A percentile compares a stretch with the other conserved stretches of the same genome.
These are phyloP conservation scores for Lactarius sp. DNA, from an alignment of 768 basidiomycete species.

Conservation along the genomic window DNA sequence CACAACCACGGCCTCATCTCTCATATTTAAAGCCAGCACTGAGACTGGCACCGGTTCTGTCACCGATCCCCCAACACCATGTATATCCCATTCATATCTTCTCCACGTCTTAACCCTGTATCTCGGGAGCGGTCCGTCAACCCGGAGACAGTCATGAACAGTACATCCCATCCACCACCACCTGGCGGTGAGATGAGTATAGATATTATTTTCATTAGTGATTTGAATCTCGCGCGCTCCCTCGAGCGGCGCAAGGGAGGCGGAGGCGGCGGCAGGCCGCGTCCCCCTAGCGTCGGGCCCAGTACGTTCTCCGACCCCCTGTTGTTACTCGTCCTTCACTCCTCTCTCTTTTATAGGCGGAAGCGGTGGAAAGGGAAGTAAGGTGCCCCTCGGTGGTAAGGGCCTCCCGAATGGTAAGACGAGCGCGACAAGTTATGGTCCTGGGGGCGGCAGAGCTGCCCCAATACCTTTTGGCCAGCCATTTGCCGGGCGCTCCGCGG, in stretches of 20 bases:
- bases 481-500: slow-evolving; percentile 28
- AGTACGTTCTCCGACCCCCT: not conserved
- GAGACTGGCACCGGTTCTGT: not conserved
- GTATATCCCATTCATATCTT: slow-evolving; percentile 2
- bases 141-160: too few relatives aligned
- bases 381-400: not conserved
- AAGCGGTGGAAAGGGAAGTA: slow-evolving; percentile 8
- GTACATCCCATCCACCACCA: not conserved
- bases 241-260: slow-evolving; percentile 19
- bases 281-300: not conserved
- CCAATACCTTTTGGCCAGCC: slow-evolving; percentile 26
- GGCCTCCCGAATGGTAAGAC: slow-evolving; percentile 13
- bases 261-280: slow-evolving; percentile 3
- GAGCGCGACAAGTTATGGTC: slow-evolving; percentile 27
- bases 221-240: not conserved
- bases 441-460: slow-evolving; percentile 21
- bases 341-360: not conserved
- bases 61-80: not conserved
- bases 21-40: not conserved
- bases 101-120: not conserved
- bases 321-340: not conserved
- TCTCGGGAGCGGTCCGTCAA: not conserved
- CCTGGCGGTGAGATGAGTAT: not conserved
- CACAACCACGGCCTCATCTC: too few relatives aligned
- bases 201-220: not conserved